phyloP scores from a whole-genome alignment of 768 basidiomycete genomes.

The Amanita phalloides region DNA sequence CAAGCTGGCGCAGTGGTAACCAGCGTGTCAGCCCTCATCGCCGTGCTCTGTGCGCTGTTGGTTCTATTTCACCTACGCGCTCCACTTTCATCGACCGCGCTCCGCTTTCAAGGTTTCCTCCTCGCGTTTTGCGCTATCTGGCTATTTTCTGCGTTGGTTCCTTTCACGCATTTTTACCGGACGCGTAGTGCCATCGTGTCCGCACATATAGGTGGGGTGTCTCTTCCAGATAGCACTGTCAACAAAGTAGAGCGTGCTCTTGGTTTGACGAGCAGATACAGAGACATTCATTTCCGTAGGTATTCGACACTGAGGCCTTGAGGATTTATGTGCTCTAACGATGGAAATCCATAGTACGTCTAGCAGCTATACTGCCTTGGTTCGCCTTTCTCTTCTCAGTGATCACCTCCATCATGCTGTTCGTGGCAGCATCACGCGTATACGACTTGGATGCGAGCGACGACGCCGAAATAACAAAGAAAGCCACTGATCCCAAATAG shows the following conservation, averaged over 20 bases:
- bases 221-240: constrained; percentile 21
- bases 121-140: constrained; percentile 30
- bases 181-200: constrained; percentile 26
- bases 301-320: not conserved
- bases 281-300: constrained; percentile 26
- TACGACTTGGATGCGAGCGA: not conserved
- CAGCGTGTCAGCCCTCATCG: constrained; percentile 10
- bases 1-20: constrained; percentile 13
- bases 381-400: constrained; percentile 15
- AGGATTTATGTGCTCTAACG: not conserved
- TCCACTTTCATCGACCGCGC: constrained; percentile 11
- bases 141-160: constrained; percentile 32
- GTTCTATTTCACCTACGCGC: constrained; percentile 8
- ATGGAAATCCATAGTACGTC: constrained; percentile 1
- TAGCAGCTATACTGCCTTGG: constrained; percentile 7
- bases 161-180: constrained; percentile 32
- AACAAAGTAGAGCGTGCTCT: constrained; percentile 18
- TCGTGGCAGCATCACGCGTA: constrained; percentile 7
- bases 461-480: too few relatives aligned
- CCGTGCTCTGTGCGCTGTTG: constrained; percentile 8
- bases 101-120: constrained; percentile 20
- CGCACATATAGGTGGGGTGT: constrained; percentile 22
- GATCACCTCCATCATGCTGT: constrained; percentile 14
- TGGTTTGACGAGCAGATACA: constrained; percentile 26
- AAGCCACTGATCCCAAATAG: not conserved